These are phyloP conservation scores for Apophysomyces elegans DNA, from an alignment of 371 early-diverging fungal species.

Conservation along the genomic window DNA sequence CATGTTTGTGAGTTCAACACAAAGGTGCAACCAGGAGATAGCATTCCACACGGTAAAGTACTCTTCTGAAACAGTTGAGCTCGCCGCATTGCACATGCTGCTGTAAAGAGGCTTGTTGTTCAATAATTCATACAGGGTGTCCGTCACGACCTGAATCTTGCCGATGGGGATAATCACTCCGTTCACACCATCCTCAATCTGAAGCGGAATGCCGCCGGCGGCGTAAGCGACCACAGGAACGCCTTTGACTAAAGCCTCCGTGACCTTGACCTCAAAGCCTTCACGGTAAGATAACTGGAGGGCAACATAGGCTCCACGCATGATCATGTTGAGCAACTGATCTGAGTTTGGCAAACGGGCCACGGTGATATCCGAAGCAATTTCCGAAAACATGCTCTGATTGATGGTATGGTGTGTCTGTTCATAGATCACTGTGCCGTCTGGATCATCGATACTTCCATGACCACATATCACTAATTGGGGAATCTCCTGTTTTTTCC, in stretches of 20 bases:
- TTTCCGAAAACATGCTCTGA: conserved; percentile 46
- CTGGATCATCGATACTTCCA: conserved; percentile 90
- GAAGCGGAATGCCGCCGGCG: conserved; percentile 87
- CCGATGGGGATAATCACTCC: conserved; percentile 75
- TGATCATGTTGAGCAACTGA: conserved; percentile 77
- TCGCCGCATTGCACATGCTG: conserved; percentile 51
- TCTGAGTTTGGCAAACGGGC: conserved; percentile 78
- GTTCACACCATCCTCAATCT: conserved; percentile 65
- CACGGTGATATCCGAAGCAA: conserved; percentile 65
- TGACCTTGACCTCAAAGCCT: conserved; percentile 94
- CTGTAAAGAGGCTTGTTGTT: conserved; percentile 39
- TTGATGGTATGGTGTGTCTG: conserved; percentile 54
- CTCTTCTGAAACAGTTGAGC: conserved; percentile 59
- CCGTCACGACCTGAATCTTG: conserved; percentile 63
- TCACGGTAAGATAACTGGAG: conserved; percentile 85
- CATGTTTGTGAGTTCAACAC: conserved; percentile 53
- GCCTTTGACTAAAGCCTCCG: conserved; percentile 79
- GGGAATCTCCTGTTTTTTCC: conserved; percentile 52
- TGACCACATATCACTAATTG: conserved; percentile 85
- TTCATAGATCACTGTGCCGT: conserved; percentile 75
- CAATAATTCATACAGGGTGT: conserved; percentile 58
- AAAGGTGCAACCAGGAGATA: conserved; percentile 70
- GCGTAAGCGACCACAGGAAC: conserved; percentile 69
- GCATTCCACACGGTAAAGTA: conserved; percentile 74
- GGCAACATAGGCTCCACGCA: conserved; percentile 72